phyloP scores from a whole-genome alignment of 805 yeast genomes.

The Yamadazyma sp. region DNA sequence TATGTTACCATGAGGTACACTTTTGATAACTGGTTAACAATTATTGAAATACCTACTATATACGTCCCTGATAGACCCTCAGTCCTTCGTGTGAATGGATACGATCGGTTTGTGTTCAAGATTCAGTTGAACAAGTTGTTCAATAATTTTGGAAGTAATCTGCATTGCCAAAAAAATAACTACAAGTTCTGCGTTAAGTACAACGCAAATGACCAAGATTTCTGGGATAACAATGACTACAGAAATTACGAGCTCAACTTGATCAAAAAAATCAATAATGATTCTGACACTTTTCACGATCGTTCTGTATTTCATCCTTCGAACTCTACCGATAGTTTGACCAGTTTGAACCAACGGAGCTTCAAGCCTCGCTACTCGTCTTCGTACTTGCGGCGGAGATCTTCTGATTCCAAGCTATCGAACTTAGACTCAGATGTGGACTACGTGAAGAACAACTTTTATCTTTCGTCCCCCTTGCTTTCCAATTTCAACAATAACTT shows the following conservation, averaged over 20 bases:
- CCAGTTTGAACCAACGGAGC: constrained; percentile 1
- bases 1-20: constrained; percentile 71
- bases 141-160: constrained; percentile 6
- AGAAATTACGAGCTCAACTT: constrained; percentile 59
- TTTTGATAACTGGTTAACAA: constrained; percentile 74
- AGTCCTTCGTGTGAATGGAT: constrained; percentile 47
- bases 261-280: constrained; percentile 20
- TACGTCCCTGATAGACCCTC: constrained; percentile 58
- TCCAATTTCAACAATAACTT: constrained; percentile 16
- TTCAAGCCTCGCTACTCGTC: constrained; percentile 39
- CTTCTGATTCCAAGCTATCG: constrained; percentile 23
- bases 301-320: constrained; percentile 5
- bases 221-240: constrained; percentile 75
- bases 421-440: constrained; percentile 21
- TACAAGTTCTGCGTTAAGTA: constrained; percentile 59
- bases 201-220: constrained; percentile 47
- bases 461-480: constrained; percentile 37
- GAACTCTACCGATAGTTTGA: constrained; percentile 5
- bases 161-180: constrained; percentile 18
- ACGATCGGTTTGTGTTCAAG: constrained; percentile 72
- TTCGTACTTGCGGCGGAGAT: constrained; percentile 34
- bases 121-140: constrained; percentile 47
- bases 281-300: not conserved
- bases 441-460: constrained; percentile 35
- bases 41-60: constrained; percentile 63